Evolutionary conservation across 2,329 filamentous ascomycete genomes (phyloP), one percentile per base, ranked within the genome.

Genomic region (Alternaria brassicae): DNA sequence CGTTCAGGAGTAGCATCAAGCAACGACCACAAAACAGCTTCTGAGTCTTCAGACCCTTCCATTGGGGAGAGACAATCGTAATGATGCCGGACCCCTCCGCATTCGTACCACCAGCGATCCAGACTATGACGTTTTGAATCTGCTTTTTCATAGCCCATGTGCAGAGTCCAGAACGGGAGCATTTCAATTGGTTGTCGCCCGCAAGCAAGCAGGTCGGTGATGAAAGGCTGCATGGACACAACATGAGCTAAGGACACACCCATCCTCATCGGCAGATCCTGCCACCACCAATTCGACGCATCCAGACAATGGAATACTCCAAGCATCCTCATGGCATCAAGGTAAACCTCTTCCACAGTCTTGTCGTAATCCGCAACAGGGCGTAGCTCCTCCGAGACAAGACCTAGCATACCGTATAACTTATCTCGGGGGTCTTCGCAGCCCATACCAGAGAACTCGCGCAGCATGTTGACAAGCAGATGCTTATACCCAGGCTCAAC

Each of bases 391-490:
- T 36, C 41, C 12, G 32, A 12, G n/a, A 55, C 32, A 8, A 60
- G 37, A 34, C 58, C 58, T n/a, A 52, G 58, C 21, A 60, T 25
- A 3, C 58, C 53, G 37, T 53, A 57, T 23, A 60, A 48, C 12
- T 53, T 57, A 13, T 60, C 53, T 34, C 41, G 28, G 13, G 53
- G 47, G 30, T 60, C 47, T 41, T 57, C 17, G 45, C 58, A 60
- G 30, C 12, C n/a, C n/a, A 41, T 19, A 4, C 27, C 9, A 3
- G 32, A 42, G 2, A 51, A 57, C 1, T 17, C 7, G 3, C 10
- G 8, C 19, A 53, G 47, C 23, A 36, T 34, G 12, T 21, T 34
- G 23, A 10, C 17, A 21, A 55, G 34, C 10, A 36, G 2, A 19
- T 30, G 30, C 37, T 12, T 30, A 4, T 25, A 23, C 44, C 44